Conservation (phyloP, 805 yeast genomes). For the Schwanniomyces polymorphus region DNA sequence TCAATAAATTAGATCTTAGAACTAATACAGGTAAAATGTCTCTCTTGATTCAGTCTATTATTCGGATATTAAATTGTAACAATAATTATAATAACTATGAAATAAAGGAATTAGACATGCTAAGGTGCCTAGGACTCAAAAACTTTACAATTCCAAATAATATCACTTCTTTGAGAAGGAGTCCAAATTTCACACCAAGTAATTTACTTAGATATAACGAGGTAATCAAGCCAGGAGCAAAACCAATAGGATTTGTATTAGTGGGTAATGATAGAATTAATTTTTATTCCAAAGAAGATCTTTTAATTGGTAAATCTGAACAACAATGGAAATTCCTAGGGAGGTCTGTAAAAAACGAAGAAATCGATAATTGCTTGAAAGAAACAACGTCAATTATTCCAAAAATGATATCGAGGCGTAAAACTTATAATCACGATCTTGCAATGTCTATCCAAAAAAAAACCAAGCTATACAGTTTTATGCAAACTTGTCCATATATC, state of each 20-base stretch:
- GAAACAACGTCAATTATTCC: conserved; percentile 15
- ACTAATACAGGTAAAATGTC: conserved; percentile 25
- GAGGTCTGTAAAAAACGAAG: conserved; percentile 21
- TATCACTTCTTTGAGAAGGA: conserved; percentile 23
- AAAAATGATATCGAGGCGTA: conserved; percentile 19
- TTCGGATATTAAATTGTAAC: conserved; percentile 16
- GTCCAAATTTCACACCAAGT: conserved; percentile 24
- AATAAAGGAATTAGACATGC: conserved; percentile 17
- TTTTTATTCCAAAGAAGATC: conserved; percentile 19
- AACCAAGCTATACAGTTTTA: conserved; percentile 22
- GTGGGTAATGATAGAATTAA: conserved; percentile 12
- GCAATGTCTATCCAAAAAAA: conserved; percentile 14
- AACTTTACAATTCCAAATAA: conserved; percentile 24
- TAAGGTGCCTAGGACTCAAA: conserved; percentile 19
- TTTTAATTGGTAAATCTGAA: conserved; percentile 28
- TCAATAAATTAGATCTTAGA: conserved; percentile 24
- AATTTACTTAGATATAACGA: conserved; percentile 27
- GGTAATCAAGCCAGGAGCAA: conserved; percentile 10
- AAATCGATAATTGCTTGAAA: conserved; percentile 17
- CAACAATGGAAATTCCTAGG: conserved; percentile 37
- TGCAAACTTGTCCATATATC: conserved; percentile 28
- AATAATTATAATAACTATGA: conserved; percentile 3
- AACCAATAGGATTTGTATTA: conserved; percentile 14
- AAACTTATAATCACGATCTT: conserved; percentile 4
- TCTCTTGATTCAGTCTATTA: conserved; percentile 22